A percentile compares a stretch with the other conserved stretches of the same genome.
These are phyloP conservation scores for Chrysosporium queenslandicum DNA, from an alignment of 2,329 filamentous ascomycete genomes.

Conservation along the genomic window DNA sequence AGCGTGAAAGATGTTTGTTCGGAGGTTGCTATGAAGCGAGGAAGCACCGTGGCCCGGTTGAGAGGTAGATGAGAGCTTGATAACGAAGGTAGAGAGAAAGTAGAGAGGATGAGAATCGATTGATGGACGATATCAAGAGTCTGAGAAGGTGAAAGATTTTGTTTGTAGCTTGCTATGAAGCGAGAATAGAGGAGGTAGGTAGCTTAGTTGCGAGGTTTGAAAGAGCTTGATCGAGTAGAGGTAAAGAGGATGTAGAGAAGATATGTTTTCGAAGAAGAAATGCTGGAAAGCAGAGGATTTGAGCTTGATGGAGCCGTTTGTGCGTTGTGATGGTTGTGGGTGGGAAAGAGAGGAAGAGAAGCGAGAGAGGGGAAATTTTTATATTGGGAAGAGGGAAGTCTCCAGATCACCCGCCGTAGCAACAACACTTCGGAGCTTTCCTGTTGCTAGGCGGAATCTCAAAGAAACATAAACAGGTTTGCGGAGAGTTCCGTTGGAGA, in stretches of 20 bases:
- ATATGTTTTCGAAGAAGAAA: background rate
- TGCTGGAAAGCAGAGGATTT: background rate
- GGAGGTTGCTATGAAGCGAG: background rate
- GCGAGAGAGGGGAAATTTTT: constrained; percentile 4
- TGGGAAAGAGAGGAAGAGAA: background rate
- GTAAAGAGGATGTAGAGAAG: background rate
- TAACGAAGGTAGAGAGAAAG: too few relatives aligned
- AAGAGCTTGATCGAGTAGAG: background rate
- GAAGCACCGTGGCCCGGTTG: too few relatives aligned
- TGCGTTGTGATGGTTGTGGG: background rate
- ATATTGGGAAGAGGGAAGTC: constrained; percentile 3
- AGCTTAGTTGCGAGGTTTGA: too few relatives aligned
- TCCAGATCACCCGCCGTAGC: background rate
- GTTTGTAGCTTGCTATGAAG: too few relatives aligned
- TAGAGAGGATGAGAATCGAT: too few relatives aligned
- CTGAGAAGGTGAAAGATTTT: background rate
- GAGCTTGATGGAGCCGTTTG: background rate
- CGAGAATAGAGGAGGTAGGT: background rate
- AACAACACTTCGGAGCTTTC: background rate
- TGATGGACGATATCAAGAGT: too few relatives aligned
- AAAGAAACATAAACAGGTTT: background rate
- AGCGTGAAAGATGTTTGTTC: too few relatives aligned
- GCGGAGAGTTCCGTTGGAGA: background rate
- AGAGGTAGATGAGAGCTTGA: too few relatives aligned
- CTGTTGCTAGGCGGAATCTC: background rate